Percentiles rank a stretch among this genome's conserved stretches.
Evolutionary conservation across 2,329 filamentous ascomycete species (phyloP).

Genomic region (Clonostachys rhizophaga): DNA sequence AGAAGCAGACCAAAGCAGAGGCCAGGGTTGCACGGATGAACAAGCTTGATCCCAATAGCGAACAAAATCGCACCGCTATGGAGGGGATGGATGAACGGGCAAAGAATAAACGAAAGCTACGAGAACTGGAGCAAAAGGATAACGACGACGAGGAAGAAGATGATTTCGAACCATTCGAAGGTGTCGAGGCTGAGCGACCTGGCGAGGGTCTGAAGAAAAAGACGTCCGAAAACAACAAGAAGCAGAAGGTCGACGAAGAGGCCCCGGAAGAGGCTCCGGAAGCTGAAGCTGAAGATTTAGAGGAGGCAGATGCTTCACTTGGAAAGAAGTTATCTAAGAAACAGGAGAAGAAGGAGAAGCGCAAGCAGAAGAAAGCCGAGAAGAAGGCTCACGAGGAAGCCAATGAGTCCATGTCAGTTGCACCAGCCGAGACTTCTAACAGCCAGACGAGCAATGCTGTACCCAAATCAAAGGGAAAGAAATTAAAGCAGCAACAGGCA

Average conservation of each 20-base stretch:
- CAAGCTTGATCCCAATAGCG: slow-evolving; percentile 87
- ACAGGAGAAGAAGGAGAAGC: slow-evolving; percentile 39
- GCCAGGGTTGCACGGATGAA: slow-evolving; percentile 77
- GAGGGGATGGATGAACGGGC: slow-evolving; percentile 84
- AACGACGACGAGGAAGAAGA: slow-evolving; percentile 34
- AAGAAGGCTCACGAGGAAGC: slow-evolving; percentile 15
- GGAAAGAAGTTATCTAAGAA: slow-evolving; percentile 13
- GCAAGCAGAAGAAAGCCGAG: slow-evolving; percentile 28
- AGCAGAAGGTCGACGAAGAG: slow-evolving; percentile 34
- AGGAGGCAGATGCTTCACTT: neutral
- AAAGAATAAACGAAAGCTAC: slow-evolving; percentile 75
- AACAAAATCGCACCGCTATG: slow-evolving; percentile 75
- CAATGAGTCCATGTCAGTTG: slow-evolving; percentile 8
- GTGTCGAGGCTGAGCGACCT: slow-evolving; percentile 56
- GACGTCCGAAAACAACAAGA: slow-evolving; percentile 47
- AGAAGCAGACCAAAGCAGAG: slow-evolving; percentile 93
- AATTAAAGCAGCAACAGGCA: neutral
- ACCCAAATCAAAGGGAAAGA: no score
- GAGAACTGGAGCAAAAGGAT: slow-evolving; percentile 39
- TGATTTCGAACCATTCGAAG: slow-evolving; percentile 39
- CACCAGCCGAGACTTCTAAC: neutral
- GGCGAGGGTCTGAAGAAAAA: slow-evolving; percentile 57
- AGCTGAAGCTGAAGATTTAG: neutral
- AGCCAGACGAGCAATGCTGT: slow-evolving; percentile 5
- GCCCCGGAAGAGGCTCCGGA: slow-evolving; percentile 11